Evolutionary conservation across 352 stramenopile genomes (phyloP).

Genomic region (Globisporangium spinosum): DNA sequence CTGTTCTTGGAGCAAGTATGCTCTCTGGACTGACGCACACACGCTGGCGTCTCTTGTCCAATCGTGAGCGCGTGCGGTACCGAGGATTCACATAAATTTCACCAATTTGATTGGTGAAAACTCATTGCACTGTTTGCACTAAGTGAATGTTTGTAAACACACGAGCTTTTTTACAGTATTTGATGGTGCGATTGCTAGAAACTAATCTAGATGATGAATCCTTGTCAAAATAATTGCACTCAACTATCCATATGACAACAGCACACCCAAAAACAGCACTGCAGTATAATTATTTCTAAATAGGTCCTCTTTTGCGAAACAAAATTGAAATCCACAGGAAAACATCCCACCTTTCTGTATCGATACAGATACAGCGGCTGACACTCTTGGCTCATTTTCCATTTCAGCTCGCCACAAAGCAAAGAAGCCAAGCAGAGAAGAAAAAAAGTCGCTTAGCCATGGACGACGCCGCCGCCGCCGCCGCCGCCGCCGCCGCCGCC

Average conservation of each 20-base stretch:
- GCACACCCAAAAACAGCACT: background rate
- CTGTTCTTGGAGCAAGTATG: background rate
- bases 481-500: background rate
- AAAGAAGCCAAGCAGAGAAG: background rate
- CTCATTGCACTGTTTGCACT: background rate
- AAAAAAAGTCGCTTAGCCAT: background rate
- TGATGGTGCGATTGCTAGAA: background rate
- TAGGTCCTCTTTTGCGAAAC: background rate
- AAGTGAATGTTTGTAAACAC: background rate
- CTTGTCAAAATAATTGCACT: background rate
- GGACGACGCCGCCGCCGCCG: constrained; percentile 3
- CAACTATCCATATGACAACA: background rate
- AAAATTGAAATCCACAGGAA: background rate
- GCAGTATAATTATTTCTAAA: background rate
- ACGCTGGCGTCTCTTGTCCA: background rate
- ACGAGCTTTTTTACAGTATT: background rate
- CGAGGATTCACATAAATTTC: background rate
- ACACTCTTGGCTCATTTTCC: background rate
- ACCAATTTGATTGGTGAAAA: background rate
- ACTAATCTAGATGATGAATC: background rate
- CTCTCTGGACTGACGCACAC: background rate
- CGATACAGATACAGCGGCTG: background rate
- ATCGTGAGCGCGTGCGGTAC: background rate
- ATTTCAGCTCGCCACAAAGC: background rate
- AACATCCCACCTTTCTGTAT: background rate